Percentiles rank a stretch among this genome's conserved stretches.
These are phyloP conservation scores for Paraphaeosphaeria sporulosa DNA, from an alignment of 2,329 filamentous ascomycete genomes.

Conservation along the genomic window DNA sequence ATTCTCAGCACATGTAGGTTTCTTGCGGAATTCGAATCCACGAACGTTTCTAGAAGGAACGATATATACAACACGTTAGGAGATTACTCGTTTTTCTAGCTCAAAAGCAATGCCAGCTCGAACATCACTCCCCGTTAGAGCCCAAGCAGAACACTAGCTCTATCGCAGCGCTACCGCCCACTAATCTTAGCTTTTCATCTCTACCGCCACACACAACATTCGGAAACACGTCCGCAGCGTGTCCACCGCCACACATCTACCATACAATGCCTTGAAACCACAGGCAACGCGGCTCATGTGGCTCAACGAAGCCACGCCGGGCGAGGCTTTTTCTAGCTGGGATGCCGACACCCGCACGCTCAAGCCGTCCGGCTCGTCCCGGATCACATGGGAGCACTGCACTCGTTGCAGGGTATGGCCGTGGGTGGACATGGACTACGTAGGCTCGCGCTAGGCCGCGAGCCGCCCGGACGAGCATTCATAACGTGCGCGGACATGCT, in stretches of 20 bases:
- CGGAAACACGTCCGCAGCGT: background rate
- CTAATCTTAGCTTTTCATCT: background rate
- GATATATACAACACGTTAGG: too few species aligned
- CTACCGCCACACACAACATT: background rate
- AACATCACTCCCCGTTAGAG: background rate
- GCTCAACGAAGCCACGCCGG: background rate
- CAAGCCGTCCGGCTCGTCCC: background rate
- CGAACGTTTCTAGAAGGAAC: too few species aligned
- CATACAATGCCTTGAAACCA: background rate
- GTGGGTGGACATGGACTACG: background rate
- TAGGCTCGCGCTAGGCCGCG: background rate
- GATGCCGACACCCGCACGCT: background rate
- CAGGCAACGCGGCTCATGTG: background rate
- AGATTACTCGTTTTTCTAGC: too few species aligned
- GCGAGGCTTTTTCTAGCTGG: background rate
- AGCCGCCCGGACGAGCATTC: slow-evolving; percentile 1
- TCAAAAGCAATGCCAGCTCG: too few species aligned
- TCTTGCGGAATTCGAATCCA: too few species aligned
- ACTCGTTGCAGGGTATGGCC: background rate
- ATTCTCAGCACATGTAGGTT: background rate
- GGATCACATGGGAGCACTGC: background rate
- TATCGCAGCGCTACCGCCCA: background rate
- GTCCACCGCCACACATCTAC: background rate
- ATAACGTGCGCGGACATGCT: background rate
- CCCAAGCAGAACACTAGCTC: background rate